Base-by-base conservation (phyloP, 2,329 filamentous ascomycete genomes). In the Didymella sp. region DNA sequence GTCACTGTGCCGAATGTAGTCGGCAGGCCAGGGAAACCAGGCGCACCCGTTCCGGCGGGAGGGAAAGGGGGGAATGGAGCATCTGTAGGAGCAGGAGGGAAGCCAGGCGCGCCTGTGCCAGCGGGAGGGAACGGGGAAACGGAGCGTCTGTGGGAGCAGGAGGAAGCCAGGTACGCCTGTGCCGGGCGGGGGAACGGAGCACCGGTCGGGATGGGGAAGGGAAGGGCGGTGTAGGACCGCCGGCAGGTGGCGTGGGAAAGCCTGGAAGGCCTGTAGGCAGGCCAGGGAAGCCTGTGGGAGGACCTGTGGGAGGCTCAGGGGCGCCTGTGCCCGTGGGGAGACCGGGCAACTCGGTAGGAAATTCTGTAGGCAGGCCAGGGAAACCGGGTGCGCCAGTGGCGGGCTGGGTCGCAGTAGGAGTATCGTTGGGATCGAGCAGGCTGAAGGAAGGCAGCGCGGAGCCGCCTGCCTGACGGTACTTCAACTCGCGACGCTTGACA, bases 391-490 rank as follows among this genome's bases (percentile, higher is more conserved):
- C 31, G 41, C 24, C 17, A 15, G 38, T 45, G 27, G 54, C 47
- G 9, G 54, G 25, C 28, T 46, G 33, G 8, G 46, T 56, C 9
- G 53, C 46, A 12, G 47, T 35, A 11, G 38, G 48, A 11, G 38
- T 37, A 3, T 35, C 25, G 54, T 33, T 57, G 19, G 54, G 54
- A 9, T 62, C 58, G 24, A 56, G 31, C 4, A 61, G 33, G n/a
- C 53, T 58, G 51, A 65, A 63, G 15, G 43, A 45, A 3, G 62
- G 62, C 6, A 65, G 58, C 15, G 58, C 17, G 6, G 52, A 19
- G 41, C 31, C 13, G 21, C 19, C 35, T 4, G 41, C 53, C 54
- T 61, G 60, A 28, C 58, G 51, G 38, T 57, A 46, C 19, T 43
- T 43, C 25, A 58, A 4, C 4, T 44, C 35, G 15, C 54, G 27